Conservation (phyloP, 2,329 filamentous ascomycete genomes). For the Cladophialophora immunda region DNA sequence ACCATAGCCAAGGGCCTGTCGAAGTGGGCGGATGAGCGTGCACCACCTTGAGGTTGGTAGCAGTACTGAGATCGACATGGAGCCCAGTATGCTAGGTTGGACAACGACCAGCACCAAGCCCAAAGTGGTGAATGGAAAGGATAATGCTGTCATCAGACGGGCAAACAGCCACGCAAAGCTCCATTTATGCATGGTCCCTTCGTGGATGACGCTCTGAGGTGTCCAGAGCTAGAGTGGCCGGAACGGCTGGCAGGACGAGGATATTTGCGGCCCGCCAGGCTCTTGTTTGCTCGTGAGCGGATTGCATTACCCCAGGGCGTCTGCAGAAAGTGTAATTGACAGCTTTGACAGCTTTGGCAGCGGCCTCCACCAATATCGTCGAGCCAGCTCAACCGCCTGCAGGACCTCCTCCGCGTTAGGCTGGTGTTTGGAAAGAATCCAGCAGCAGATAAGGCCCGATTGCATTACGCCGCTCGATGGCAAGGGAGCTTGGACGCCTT, state of each 20-base stretch:
- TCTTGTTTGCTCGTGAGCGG: background rate
- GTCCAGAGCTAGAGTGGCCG: conserved; percentile 1
- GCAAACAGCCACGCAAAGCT: background rate
- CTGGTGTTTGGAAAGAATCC: conserved; percentile 1
- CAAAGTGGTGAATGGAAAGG: conserved; percentile 7
- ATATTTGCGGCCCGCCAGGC: background rate
- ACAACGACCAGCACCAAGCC: conserved; percentile 17
- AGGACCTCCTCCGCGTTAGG: conserved; percentile 11
- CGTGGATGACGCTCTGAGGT: background rate
- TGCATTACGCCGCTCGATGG: conserved; percentile 5
- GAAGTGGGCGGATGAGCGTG: background rate
- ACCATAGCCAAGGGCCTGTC: background rate
- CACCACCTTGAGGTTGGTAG: background rate
- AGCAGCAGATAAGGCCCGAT: conserved; percentile 8
- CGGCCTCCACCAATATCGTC: conserved; percentile 24
- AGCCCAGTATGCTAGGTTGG: conserved; percentile 7
- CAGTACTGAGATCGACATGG: conserved; percentile 13
- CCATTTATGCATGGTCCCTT: conserved; percentile 8
- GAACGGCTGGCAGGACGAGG: background rate
- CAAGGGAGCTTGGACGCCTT: background rate
- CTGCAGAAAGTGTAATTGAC: conserved; percentile 7
- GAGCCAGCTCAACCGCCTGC: conserved; percentile 30
- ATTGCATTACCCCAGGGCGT: conserved; percentile 3
- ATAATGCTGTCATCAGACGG: background rate
- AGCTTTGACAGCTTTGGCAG: conserved; percentile 14